A percentile compares a stretch with the other conserved stretches of the same genome.
Evolutionary conservation across 345 rosid species (phyloP).

Genomic region (Boechera divaricarpa): DNA sequence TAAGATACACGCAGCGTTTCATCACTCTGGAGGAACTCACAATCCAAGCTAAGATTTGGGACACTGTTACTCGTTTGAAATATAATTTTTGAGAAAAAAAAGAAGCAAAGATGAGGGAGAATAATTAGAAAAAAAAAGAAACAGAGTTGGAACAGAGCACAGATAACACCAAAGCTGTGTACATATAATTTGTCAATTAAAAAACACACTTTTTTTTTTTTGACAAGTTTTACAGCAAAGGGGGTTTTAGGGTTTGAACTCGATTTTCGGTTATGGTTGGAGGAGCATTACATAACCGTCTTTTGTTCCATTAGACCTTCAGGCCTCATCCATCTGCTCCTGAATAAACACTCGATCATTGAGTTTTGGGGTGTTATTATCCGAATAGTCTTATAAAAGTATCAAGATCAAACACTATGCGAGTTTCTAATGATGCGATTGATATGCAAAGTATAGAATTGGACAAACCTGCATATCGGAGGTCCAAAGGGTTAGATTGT

Average conservation of each 20-base stretch:
- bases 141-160: constrained; percentile 40
- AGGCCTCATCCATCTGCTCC: constrained; percentile 64
- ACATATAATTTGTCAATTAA: constrained; percentile 28
- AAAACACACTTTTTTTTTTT: constrained; percentile 25
- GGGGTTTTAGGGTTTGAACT: constrained; percentile 12
- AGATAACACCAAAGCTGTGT: constrained; percentile 44
- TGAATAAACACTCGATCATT: constrained; percentile 39
- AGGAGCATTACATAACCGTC: constrained; percentile 28
- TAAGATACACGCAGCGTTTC: constrained; percentile 4
- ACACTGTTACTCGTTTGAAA: background rate
- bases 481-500: constrained; percentile 68
- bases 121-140: background rate
- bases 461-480: constrained; percentile 65
- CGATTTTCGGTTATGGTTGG: constrained; percentile 17
- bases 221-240: constrained; percentile 43
- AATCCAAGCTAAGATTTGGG: constrained; percentile 25
- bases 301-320: constrained; percentile 30
- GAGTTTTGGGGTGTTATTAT: constrained; percentile 20
- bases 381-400: constrained; percentile 3
- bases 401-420: background rate
- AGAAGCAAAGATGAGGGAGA: background rate
- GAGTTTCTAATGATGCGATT: background rate
- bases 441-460: background rate
- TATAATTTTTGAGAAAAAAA: background rate
- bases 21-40: background rate